Evolutionary conservation across 768 basidiomycete species (phyloP).

Genomic region (Agaricus blazei): DNA sequence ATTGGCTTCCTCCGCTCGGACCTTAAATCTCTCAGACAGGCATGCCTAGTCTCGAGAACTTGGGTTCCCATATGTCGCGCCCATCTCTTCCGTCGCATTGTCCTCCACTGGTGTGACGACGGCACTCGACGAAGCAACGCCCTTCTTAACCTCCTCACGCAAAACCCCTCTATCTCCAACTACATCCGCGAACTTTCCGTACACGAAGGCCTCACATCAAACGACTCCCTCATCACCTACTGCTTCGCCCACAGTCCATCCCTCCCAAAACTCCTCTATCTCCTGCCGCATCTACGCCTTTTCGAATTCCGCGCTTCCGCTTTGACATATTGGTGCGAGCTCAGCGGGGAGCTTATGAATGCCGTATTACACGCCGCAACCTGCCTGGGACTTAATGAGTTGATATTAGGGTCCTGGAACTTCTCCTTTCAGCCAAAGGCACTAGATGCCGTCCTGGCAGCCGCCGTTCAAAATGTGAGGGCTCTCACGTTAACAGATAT

Average conservation of each 20-base stretch:
- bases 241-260: conserved; percentile 3
- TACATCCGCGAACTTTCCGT: conserved; percentile 9
- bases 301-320: conserved; percentile 8
- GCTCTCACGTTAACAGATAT: conserved; percentile 6
- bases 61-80: conserved; percentile 7
- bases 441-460: conserved; percentile 1
- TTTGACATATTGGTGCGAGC: conserved; percentile 9
- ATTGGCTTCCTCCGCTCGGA: conserved; percentile 4
- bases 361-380: not conserved
- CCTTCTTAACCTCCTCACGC: conserved; percentile 1
- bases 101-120: conserved; percentile 10
- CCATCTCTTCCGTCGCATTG: conserved; percentile 8
- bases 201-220: conserved; percentile 7
- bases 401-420: conserved; percentile 9
- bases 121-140: conserved; percentile 1
- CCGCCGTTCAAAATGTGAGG: not conserved
- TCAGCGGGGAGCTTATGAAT: conserved; percentile 4
- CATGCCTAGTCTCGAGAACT: conserved; percentile 2
- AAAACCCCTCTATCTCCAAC: not conserved
- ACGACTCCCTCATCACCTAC: conserved; percentile 2
- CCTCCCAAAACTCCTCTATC: conserved; percentile 6
- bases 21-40: conserved; percentile 2
- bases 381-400: not conserved
- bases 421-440: conserved; percentile 7
- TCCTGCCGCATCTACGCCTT: conserved; percentile 3